Evolutionary conservation across 177 flowering plant genomes (phyloP).

Genomic region (Telopea speciosissima): DNA sequence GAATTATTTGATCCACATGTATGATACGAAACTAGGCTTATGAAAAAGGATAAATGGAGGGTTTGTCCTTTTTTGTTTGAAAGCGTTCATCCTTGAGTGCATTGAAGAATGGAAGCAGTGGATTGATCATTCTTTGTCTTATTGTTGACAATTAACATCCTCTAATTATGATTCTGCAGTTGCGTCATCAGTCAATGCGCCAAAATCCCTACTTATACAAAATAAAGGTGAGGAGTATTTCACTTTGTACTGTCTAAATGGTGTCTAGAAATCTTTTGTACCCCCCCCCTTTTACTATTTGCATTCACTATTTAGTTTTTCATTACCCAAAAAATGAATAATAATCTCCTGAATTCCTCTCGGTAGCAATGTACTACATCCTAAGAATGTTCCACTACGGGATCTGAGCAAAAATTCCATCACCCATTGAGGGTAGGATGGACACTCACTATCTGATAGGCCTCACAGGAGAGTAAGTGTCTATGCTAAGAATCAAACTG

Average conservation of each 20-base stretch:
- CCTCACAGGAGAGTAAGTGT: too few relatives aligned
- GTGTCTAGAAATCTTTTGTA: background rate
- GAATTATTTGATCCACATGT: background rate
- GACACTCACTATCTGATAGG: too few relatives aligned
- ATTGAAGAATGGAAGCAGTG: background rate
- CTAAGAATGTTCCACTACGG: too few relatives aligned
- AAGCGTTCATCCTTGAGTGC: background rate
- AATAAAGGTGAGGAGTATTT: conserved; percentile 28
- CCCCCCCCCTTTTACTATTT: background rate
- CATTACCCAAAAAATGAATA: background rate
- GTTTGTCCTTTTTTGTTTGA: too few relatives aligned
- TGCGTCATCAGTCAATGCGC: conserved; percentile 27
- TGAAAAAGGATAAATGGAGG: background rate
- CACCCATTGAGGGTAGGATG: too few relatives aligned
- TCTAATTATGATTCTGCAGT: conserved; percentile 22
- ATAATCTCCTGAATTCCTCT: background rate
- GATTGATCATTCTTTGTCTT: background rate
- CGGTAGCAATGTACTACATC: too few relatives aligned
- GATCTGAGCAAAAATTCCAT: too few relatives aligned
- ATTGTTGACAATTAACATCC: conserved; percentile 7
- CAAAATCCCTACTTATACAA: conserved; percentile 23
- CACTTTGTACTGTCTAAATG: background rate
- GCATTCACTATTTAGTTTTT: background rate
- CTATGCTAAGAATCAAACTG: too few relatives aligned
- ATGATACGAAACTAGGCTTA: background rate